A percentile compares a stretch with the other conserved stretches of the same genome.
These are phyloP conservation scores for Crotalaria pallida DNA, from an alignment of 306 rosid genomes.

Conservation along the genomic window DNA sequence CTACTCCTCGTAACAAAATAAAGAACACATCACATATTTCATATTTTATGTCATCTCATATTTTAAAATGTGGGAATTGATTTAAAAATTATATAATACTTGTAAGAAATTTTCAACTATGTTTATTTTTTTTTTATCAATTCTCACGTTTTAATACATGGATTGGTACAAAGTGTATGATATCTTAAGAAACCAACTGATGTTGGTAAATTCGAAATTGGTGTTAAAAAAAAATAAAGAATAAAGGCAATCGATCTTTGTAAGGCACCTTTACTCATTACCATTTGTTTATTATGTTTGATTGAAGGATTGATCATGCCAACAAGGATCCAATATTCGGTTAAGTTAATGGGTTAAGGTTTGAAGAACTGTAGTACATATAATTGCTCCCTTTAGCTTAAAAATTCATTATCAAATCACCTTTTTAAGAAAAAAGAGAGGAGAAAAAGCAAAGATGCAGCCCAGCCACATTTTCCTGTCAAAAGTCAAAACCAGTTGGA, in stretches of 20 bases:
- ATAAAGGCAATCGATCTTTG: not conserved
- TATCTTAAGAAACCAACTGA: too few relatives aligned
- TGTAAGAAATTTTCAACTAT: too few relatives aligned
- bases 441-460: slow-evolving; percentile 7
- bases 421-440: not conserved
- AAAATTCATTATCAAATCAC: not conserved
- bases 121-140: too few relatives aligned
- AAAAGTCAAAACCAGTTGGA: not conserved
- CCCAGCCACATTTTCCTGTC: not conserved
- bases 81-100: too few relatives aligned
- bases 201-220: not conserved
- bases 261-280: not conserved
- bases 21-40: too few relatives aligned
- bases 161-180: too few relatives aligned
- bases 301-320: slow-evolving; percentile 16
- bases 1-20: too few relatives aligned
- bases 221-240: not conserved
- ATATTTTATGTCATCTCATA: too few relatives aligned
- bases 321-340: slow-evolving; percentile 8
- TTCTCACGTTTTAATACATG: too few relatives aligned
- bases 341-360: not conserved
- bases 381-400: not conserved
- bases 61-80: too few relatives aligned
- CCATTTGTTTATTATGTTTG: not conserved
- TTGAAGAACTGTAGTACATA: not conserved